Base-by-base conservation (phyloP, 768 basidiomycete species). In the Lentinula raphanica region DNA sequence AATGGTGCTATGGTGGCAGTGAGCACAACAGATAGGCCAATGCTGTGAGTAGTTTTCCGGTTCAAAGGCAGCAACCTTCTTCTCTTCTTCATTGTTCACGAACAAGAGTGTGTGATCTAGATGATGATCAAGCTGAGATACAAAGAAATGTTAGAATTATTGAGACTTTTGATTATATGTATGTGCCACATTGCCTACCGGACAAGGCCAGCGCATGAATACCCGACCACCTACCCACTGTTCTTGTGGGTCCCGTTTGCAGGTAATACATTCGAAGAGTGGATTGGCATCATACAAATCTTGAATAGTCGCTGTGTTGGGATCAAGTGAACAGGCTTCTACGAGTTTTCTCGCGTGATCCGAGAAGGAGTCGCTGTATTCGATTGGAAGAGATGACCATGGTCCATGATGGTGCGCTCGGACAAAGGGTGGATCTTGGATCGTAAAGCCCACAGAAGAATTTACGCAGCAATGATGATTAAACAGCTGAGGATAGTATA, bases 401-500 rank as follows among this genome's bases (percentile, higher is more conserved):
- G 42, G 42, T 12, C 31, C 17, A 8, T 29, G n/a, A n/a, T n/a
- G n/a, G n/a, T 8, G 40, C 13, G 5, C 15, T 13, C 9, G 5
- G n/a, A 40, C 8, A 40, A 35, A 5, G 13, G 32, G 32, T 13
- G 13, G 32, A 35, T 13, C 9, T 35, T 35, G 9, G 13, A 8
- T 35, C 9, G 2, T 35, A n/a, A n/a, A n/a, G 32, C 8, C 9
- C 13, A 7, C 13, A 39, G 3, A 17, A 39, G 8, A 11, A 44
- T 23, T 44, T 9, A 53, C 8, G 25, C 39, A 35, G 40, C 56
- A 49, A 7, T 19, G 11, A 15, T 57, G 56, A 8, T 49, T 39
- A 13, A 57, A 57, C 46, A 57, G 38, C 23, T 38, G 45, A 39
- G 56, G 56, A 49, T 49, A 57, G 19, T 36, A 38, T 9, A 54